Evolutionary conservation across 805 yeast genomes (phyloP).

Genomic region (Schizosaccharomyces japonicus): DNA sequence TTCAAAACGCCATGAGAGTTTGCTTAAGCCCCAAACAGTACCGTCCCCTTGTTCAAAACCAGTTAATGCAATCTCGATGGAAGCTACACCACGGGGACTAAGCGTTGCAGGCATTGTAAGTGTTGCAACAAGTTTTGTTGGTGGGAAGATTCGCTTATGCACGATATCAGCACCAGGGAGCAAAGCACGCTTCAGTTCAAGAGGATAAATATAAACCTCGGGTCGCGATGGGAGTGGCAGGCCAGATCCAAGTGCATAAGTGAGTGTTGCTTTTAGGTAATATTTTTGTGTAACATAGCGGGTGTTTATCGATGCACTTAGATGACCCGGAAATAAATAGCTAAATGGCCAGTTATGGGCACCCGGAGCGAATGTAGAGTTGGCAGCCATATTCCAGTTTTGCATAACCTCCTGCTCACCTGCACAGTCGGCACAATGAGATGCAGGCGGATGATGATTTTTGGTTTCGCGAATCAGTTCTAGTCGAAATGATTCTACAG

Average conservation of each 20-base stretch:
- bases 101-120: constrained; percentile 73
- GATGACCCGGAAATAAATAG: constrained; percentile 62
- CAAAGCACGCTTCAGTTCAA: constrained; percentile 54
- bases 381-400: constrained; percentile 61
- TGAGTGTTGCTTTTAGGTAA: constrained; percentile 36
- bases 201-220: constrained; percentile 23
- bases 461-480: constrained; percentile 46
- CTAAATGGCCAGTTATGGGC: constrained; percentile 85
- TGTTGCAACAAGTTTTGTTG: constrained; percentile 71
- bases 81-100: constrained; percentile 67
- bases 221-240: constrained; percentile 9
- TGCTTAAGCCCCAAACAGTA: background rate
- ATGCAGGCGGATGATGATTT: constrained; percentile 41
- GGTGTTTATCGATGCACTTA: constrained; percentile 46
- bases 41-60: constrained; percentile 11
- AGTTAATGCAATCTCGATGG: constrained; percentile 61
- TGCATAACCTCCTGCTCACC: constrained; percentile 39
- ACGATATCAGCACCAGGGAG: constrained; percentile 64
- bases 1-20: background rate
- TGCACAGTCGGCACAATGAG: constrained; percentile 36
- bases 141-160: constrained; percentile 80
- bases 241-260: background rate
- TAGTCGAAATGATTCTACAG: constrained; percentile 35
- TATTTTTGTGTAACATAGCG: constrained; percentile 55
- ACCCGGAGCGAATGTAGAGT: constrained; percentile 34